Evolutionary conservation across 2,329 filamentous ascomycete species (phyloP).

Genomic region (Mycocentrospora acerina): DNA sequence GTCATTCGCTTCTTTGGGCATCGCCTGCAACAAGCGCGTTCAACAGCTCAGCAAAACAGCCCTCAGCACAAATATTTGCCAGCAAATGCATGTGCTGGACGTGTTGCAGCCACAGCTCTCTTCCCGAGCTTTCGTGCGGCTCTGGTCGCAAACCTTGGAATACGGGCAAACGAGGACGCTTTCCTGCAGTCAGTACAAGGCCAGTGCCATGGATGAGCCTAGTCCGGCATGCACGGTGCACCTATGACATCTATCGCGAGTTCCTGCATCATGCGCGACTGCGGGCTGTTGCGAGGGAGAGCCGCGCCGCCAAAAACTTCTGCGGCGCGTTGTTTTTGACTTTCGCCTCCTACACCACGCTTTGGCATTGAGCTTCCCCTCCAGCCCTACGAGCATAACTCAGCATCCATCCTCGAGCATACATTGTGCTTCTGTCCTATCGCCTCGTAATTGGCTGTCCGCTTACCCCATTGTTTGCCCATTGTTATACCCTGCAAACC

Average conservation of each 20-base stretch:
- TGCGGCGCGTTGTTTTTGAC: constrained; percentile 5
- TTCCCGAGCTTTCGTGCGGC: constrained; percentile 7
- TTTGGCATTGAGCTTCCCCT: constrained; percentile 10
- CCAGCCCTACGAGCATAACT: constrained; percentile 6
- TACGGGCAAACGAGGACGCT: constrained; percentile 5
- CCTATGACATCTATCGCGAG: constrained; percentile 36
- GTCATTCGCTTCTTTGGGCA: constrained; percentile 1
- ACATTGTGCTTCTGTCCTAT: constrained; percentile 10
- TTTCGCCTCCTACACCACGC: constrained; percentile 9
- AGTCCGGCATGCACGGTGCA: constrained; percentile 24
- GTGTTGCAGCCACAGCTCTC: not conserved
- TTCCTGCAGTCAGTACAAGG: constrained; percentile 9
- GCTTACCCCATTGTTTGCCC: constrained; percentile 23
- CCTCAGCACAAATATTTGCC: constrained; percentile 1
- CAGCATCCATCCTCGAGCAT: too few relatives aligned
- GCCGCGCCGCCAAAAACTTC: constrained; percentile 21
- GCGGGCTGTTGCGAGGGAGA: constrained; percentile 12
- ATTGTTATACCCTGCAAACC: constrained; percentile 15
- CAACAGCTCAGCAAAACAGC: constrained; percentile 23
- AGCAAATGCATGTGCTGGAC: not conserved
- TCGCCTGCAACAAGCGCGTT: constrained; percentile 26
- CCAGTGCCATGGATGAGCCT: constrained; percentile 22
- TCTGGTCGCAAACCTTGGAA: constrained; percentile 9
- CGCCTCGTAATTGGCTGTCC: constrained; percentile 11
- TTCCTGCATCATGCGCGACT: constrained; percentile 32